These are phyloP conservation scores for Porogramme epimiltina DNA, from an alignment of 1,284 basidiomycete species.

Conservation along the genomic window DNA sequence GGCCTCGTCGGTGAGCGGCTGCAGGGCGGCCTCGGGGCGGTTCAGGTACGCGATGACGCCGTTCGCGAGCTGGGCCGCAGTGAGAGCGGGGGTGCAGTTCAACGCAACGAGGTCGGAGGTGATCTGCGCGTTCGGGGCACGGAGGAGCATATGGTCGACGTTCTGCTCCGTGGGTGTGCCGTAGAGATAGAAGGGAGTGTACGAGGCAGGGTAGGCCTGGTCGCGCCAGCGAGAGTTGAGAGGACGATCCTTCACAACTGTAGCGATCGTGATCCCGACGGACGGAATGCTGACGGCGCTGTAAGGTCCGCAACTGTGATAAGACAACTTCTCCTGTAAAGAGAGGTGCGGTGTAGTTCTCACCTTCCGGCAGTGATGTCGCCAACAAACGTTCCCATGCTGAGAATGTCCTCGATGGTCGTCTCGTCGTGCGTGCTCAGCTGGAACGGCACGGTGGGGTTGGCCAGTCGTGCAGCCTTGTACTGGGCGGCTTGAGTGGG, in stretches of 20 bases:
- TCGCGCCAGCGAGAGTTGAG: slow-evolving; percentile 30
- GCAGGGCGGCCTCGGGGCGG: not conserved
- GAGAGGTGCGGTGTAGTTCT: no score
- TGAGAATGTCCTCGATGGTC: not conserved
- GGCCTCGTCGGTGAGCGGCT: not conserved
- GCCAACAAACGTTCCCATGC: not conserved
- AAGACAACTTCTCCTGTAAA: no score
- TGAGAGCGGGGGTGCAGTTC: not conserved
- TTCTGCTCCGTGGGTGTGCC: slow-evolving; percentile 35
- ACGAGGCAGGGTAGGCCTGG: slow-evolving; percentile 29
- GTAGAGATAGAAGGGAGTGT: slow-evolving; percentile 46
- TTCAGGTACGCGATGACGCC: not conserved
- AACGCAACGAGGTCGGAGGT: slow-evolving; percentile 33
- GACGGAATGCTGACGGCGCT: no score
- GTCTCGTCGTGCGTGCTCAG: slow-evolving; percentile 1
- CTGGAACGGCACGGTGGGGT: slow-evolving; percentile 17
- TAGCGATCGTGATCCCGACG: slow-evolving; percentile 31
- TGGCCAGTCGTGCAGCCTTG: slow-evolving; percentile 16
- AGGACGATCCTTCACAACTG: slow-evolving; percentile 33
- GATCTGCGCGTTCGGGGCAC: slow-evolving; percentile 42
- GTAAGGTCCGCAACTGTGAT: no score
- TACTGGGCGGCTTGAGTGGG: slow-evolving; percentile 23
- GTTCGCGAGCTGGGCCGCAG: not conserved
- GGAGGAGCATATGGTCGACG: slow-evolving; percentile 42
- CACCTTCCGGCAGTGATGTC: no score